Conservation (phyloP, 495 filamentous ascomycete genomes). For the Neurospora sp. region DNA sequence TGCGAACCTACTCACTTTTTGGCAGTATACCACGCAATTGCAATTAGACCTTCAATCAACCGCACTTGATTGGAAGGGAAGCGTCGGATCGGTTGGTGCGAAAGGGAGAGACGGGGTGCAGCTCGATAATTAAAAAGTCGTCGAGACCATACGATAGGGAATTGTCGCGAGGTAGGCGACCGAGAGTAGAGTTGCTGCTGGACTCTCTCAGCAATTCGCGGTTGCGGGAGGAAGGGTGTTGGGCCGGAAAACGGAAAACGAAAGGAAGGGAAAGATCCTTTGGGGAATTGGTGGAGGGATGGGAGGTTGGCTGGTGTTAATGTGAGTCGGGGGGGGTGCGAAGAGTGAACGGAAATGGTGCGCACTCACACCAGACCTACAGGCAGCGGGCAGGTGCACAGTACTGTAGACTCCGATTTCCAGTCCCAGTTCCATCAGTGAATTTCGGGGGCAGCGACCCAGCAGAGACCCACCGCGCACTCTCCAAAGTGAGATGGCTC, state of each 20-base stretch:
- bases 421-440: not conserved
- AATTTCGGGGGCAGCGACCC: not conserved
- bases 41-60: not conserved
- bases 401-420: not conserved
- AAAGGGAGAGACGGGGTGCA: not conserved
- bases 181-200: not conserved
- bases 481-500: not conserved
- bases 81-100: not conserved
- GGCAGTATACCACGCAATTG: not conserved
- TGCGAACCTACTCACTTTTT: not conserved
- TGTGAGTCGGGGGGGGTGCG: not conserved
- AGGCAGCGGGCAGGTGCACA: not conserved
- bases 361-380: not conserved
- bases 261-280: not conserved
- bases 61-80: not conserved
- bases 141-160: not conserved
- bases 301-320: not conserved
- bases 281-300: not conserved
- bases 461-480: not conserved
- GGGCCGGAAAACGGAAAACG: not conserved
- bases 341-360: not conserved
- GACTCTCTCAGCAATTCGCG: not conserved
- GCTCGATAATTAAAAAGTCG: not conserved
- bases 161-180: not conserved
- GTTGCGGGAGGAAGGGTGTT: not conserved